Percentiles rank a stretch among this genome's conserved stretches.
These are phyloP conservation scores for Agaricus bisporus DNA, from an alignment of 768 basidiomycete genomes.

Conservation along the genomic window DNA sequence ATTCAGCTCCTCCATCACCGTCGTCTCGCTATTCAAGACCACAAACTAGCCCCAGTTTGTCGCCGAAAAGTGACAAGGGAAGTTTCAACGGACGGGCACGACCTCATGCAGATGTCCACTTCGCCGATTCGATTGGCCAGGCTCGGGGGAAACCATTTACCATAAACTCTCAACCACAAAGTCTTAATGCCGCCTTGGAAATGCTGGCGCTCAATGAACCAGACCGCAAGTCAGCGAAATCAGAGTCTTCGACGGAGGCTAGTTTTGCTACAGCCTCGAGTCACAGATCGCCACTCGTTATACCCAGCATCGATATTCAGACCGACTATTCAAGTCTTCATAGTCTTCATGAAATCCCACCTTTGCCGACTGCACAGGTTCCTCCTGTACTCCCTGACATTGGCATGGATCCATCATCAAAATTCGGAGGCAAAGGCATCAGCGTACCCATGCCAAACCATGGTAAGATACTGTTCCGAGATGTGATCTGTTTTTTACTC, in stretches of 20 bases:
- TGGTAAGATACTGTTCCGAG: conserved; percentile 35
- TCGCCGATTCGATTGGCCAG: conserved; percentile 36
- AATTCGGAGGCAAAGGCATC: conserved; percentile 60
- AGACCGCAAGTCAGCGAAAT: neutral
- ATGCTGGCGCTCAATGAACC: conserved; percentile 34
- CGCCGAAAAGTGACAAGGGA: conserved; percentile 26
- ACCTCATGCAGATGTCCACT: conserved; percentile 18
- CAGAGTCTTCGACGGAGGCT: conserved; percentile 2
- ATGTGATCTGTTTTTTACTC: neutral
- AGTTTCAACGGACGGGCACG: conserved; percentile 26
- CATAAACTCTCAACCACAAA: conserved; percentile 57
- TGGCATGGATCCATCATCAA: conserved; percentile 16
- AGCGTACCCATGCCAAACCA: conserved; percentile 65
- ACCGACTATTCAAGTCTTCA: conserved; percentile 23
- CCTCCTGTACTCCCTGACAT: conserved; percentile 30
- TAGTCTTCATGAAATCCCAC: conserved; percentile 22
- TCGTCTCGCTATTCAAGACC: conserved; percentile 26
- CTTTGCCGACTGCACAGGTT: conserved; percentile 40
- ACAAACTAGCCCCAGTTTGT: conserved; percentile 13
- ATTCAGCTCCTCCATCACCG: conserved; percentile 51
- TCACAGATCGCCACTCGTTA: conserved; percentile 11
- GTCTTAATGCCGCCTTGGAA: conserved; percentile 67
- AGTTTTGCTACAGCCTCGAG: conserved; percentile 7
- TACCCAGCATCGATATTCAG: conserved; percentile 19
- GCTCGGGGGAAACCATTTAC: conserved; percentile 41